These are phyloP conservation scores for Breviolum minutum DNA, from an alignment of 73 alveolate species.

Conservation along the genomic window DNA sequence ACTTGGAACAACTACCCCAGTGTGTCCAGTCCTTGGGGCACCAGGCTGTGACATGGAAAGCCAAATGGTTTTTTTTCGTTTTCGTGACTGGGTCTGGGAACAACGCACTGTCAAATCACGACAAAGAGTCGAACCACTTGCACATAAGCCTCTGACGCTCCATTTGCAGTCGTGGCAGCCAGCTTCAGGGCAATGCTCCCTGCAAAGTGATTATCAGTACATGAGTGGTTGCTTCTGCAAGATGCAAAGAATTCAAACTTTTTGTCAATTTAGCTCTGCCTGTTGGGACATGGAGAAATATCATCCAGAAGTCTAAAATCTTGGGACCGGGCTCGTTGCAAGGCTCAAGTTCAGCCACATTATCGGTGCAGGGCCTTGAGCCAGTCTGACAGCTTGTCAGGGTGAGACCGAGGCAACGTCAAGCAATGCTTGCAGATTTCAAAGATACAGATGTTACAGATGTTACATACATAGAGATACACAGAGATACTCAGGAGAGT, in stretches of 20 bases:
- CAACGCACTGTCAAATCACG: too few relatives aligned
- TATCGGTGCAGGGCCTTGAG: slow-evolving; percentile 60
- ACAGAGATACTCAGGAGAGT: neutral
- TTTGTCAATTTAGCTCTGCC: neutral
- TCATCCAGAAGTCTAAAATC: neutral
- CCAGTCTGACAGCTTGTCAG: too few relatives aligned
- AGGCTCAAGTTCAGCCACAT: slow-evolving; percentile 44
- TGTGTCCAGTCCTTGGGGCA: slow-evolving; percentile 65
- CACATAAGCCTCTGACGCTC: slow-evolving; percentile 19
- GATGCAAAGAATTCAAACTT: too few relatives aligned
- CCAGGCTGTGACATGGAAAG: neutral
- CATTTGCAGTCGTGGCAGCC: slow-evolving; percentile 86
- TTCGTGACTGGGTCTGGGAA: too few relatives aligned
- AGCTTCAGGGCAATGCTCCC: slow-evolving; percentile 77
- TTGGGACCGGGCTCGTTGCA: slow-evolving; percentile 40
- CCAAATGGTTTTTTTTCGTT: too few relatives aligned
- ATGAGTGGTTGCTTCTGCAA: too few relatives aligned
- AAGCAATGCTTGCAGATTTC: neutral
- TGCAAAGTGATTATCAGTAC: neutral
- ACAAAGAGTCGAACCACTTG: too few relatives aligned
- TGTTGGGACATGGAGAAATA: neutral
- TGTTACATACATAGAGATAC: neutral
- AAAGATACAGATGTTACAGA: too few relatives aligned
- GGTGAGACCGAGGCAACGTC: neutral
- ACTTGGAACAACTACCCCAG: slow-evolving; percentile 92